phyloP scores from a whole-genome alignment of 1,284 basidiomycete species.

The Filobasidium uniguttulatum region DNA sequence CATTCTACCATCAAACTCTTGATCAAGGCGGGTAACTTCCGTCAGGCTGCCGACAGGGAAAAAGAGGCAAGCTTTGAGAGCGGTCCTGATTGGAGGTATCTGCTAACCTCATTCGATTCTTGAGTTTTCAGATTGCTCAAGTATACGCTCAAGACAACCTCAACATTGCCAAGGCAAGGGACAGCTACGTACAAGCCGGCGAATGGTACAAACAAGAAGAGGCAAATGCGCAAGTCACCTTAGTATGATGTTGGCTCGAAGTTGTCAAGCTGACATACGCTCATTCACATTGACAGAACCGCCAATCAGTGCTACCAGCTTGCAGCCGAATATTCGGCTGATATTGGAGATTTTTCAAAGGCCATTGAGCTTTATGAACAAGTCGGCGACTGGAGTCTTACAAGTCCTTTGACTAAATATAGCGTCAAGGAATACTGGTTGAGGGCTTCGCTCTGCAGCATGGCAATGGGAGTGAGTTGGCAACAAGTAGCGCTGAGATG shows the following conservation, averaged over 20 bases:
- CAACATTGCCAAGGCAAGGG: slow-evolving; percentile 49
- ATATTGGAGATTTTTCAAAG: slow-evolving; percentile 67
- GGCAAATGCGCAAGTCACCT: slow-evolving; percentile 65
- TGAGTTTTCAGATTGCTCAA: slow-evolving; percentile 51
- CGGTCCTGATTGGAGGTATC: not conserved
- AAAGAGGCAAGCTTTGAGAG: slow-evolving; percentile 48
- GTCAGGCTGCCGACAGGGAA: slow-evolving; percentile 94
- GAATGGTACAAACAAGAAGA: slow-evolving; percentile 97
- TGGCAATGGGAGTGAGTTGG: slow-evolving; percentile 65
- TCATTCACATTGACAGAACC: slow-evolving; percentile 45
- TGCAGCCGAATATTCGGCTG: slow-evolving; percentile 85
- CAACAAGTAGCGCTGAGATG: not conserved
- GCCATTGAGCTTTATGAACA: slow-evolving; percentile 82
- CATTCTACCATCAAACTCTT: slow-evolving; percentile 72
- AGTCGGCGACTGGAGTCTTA: slow-evolving; percentile 74
- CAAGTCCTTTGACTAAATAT: slow-evolving; percentile 84
- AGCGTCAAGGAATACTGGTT: slow-evolving; percentile 98
- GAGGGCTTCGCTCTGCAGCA: slow-evolving; percentile 69
- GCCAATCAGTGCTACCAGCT: slow-evolving; percentile 93
- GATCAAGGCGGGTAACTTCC: slow-evolving; percentile 73
- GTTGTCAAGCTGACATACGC: slow-evolving; percentile 1
- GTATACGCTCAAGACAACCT: slow-evolving; percentile 62
- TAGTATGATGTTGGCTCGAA: slow-evolving; percentile 12
- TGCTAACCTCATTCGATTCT: not conserved
- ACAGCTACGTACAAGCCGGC: slow-evolving; percentile 83